Base-by-base conservation (phyloP, 2,329 filamentous ascomycete genomes). In the Magnaporthiopsis incrustans region DNA sequence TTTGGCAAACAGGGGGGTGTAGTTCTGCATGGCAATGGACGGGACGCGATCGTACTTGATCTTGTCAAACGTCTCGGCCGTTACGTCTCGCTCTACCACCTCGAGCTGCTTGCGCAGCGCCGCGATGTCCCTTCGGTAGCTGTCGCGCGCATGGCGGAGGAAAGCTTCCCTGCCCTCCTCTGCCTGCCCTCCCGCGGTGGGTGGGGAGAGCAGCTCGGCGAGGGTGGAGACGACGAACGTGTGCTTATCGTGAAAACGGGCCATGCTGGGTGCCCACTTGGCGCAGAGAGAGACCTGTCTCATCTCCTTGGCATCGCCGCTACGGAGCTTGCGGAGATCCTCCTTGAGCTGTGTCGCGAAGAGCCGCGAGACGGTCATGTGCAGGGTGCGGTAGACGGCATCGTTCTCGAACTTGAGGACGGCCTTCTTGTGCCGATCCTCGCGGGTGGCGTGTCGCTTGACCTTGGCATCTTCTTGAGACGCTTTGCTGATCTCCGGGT, bases 11-110 rank as follows among this genome's bases (percentile, higher is more conserved):
- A 82, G 68, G 0, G 68, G 61, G 0, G 76, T 73, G 72, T 86
- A 84, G 3, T 77, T 76, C 57, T 79, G 77, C 83, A 87, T 86
- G 2, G 85, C 84, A 0, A 83, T 64, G 0, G 82, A 85, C 0
- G 84, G 83, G 0, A 87, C 73, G 1, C 77, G 78, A n/a, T 82
- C 77, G 68, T 87, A 87, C 59, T 82, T 76, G 75, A 87, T 86
- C 22, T 79, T 73, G 7, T 72, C 69, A 65, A 79, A 81, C 0
- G 73, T 77, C 2, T 80, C 74, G 38, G 77, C 76, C 0, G 78
- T 74, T 64, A 86, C 74, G 38, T 83, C 70, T 1, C 79, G 77
- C 72, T 87, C 85, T 0, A 86, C 81, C 8, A 85, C 68, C 8
- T 79, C 75, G 1, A 85, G 75, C 26, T 81, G 77, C 67, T 81